Evolutionary conservation across 2,329 filamentous ascomycete species (phyloP).

Genomic region (Cladophialophora yegresii): DNA sequence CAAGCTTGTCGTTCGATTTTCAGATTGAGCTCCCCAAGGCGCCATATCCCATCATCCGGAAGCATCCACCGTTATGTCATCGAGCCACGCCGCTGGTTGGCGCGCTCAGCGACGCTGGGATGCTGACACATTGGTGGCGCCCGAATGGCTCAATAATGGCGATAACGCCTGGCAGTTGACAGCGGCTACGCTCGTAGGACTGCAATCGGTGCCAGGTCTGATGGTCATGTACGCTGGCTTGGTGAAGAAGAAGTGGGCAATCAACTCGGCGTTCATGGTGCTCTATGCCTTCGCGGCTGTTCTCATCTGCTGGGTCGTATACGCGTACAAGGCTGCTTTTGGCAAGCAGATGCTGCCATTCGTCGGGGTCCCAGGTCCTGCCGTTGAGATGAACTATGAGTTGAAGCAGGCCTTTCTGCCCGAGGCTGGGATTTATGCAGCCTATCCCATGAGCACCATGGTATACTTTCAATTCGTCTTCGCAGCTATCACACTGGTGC

Average conservation of each 20-base stretch:
- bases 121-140: slow-evolving; percentile 30
- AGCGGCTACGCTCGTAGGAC: slow-evolving; percentile 52
- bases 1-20: not conserved
- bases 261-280: slow-evolving; percentile 55
- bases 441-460: slow-evolving; percentile 54
- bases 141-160: slow-evolving; percentile 47
- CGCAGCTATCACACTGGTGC: slow-evolving; percentile 54
- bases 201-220: slow-evolving; percentile 55
- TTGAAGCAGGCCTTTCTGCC: slow-evolving; percentile 49
- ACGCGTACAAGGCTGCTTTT: slow-evolving; percentile 54
- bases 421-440: slow-evolving; percentile 45
- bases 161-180: slow-evolving; percentile 59
- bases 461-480: slow-evolving; percentile 59
- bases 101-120: slow-evolving; percentile 30
- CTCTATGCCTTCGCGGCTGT: slow-evolving; percentile 55
- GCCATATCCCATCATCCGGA: not conserved
- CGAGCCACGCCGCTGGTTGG: not conserved
- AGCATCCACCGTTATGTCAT: slow-evolving; percentile 2
- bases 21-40: not conserved
- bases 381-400: slow-evolving; percentile 50
- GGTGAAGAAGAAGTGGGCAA: slow-evolving; percentile 50
- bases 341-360: slow-evolving; percentile 54
- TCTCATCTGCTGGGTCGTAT: slow-evolving; percentile 55
- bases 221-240: slow-evolving; percentile 54
- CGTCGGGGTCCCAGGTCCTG: slow-evolving; percentile 52